Percentiles rank a stretch among this genome's conserved stretches.
Conservation (phyloP, 2,329 filamentous ascomycete species). For the Phyllosticta citriasiana region DNA sequence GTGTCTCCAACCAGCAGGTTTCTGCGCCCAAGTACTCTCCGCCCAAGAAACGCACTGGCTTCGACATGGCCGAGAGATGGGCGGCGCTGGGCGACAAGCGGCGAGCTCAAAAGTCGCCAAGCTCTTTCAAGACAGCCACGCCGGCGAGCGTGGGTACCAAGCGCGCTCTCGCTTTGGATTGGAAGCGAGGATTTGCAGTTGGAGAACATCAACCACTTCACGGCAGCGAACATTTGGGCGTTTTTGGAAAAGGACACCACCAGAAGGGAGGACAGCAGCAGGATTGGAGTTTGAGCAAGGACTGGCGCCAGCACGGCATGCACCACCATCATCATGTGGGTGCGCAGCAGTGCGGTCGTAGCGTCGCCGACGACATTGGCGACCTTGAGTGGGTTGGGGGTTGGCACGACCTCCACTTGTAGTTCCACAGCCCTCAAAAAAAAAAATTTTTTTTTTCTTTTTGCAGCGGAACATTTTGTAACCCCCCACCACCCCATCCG, state of each 20-base stretch:
- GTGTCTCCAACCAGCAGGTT: slow-evolving; percentile 17
- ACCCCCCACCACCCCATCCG: too few species aligned
- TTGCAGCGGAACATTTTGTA: not conserved
- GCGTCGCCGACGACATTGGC: slow-evolving; percentile 51
- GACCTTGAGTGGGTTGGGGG: slow-evolving; percentile 93
- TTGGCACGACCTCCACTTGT: slow-evolving; percentile 64
- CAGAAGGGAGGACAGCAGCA: slow-evolving; percentile 9
- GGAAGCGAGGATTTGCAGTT: slow-evolving; percentile 18
- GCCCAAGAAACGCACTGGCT: slow-evolving; percentile 48
- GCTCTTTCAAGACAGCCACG: slow-evolving; percentile 20
- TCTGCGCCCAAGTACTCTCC: slow-evolving; percentile 48
- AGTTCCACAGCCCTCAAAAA: slow-evolving; percentile 20
- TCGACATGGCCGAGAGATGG: slow-evolving; percentile 65
- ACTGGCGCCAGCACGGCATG: slow-evolving; percentile 39
- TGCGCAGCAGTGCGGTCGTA: slow-evolving; percentile 25
- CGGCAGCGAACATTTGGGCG: not conserved
- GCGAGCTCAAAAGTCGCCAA: slow-evolving; percentile 48
- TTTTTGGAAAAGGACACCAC: not conserved
- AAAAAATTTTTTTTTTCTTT: not conserved
- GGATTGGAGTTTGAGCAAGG: slow-evolving; percentile 36
- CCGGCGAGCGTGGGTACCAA: slow-evolving; percentile 26
- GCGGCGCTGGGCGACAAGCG: slow-evolving; percentile 75
- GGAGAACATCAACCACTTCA: not conserved
- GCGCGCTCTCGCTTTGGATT: slow-evolving; percentile 28
- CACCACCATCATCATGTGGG: slow-evolving; percentile 3